Conservation (phyloP, 768 basidiomycete species). For the Boletus sp. region DNA sequence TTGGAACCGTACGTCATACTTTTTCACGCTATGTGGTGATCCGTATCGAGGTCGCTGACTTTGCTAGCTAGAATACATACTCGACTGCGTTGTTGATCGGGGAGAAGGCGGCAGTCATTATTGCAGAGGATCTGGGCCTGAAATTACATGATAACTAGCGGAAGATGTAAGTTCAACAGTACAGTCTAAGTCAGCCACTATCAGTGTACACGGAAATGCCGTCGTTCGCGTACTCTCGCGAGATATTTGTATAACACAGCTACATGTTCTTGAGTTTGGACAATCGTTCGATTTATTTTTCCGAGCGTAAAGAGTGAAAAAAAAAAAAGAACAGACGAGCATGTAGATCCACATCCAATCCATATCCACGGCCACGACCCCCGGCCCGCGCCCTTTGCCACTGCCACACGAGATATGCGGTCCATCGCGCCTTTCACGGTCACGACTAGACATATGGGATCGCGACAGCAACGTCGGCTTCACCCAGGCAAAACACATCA, state of each 20-base stretch:
- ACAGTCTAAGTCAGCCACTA: too few species aligned
- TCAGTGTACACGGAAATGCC: background rate
- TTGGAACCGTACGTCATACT: slow-evolving; percentile 19
- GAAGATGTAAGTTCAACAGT: background rate
- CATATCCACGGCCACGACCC: slow-evolving; percentile 31
- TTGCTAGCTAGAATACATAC: slow-evolving; percentile 37
- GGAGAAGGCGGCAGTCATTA: slow-evolving; percentile 61
- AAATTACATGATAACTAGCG: background rate
- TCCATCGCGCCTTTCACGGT: slow-evolving; percentile 74
- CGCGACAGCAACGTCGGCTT: background rate
- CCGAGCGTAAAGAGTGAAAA: background rate
- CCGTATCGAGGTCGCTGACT: background rate
- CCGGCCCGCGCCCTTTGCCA: background rate
- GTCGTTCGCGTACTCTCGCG: too few species aligned
- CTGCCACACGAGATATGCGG: slow-evolving; percentile 58
- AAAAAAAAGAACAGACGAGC: background rate
- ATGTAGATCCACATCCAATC: background rate
- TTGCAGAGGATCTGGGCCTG: slow-evolving; percentile 47
- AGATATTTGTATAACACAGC: background rate
- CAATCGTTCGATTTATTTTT: background rate
- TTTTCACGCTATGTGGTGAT: too few species aligned
- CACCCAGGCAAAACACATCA: background rate
- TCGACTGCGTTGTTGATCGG: slow-evolving; percentile 47
- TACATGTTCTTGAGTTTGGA: background rate
- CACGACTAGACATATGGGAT: slow-evolving; percentile 51